phyloP scores from a whole-genome alignment of 306 rosid genomes.

The Albizia julibrissin region DNA sequence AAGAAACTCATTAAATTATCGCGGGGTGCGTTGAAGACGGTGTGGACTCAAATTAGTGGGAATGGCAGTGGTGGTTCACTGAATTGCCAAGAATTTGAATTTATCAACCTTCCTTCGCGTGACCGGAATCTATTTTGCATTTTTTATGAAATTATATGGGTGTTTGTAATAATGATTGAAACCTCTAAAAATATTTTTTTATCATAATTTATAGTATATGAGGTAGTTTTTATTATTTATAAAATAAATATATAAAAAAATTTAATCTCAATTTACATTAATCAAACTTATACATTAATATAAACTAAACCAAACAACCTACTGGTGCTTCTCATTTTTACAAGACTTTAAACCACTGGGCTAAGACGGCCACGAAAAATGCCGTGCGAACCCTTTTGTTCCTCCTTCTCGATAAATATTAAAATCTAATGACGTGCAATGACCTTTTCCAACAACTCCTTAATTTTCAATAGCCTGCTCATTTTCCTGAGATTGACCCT shows the following conservation, averaged over 20 bases:
- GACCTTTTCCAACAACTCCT: neutral
- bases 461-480: neutral
- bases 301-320: too few species aligned
- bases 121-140: neutral
- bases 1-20: neutral
- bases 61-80: neutral
- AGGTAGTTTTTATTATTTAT: too few species aligned
- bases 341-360: neutral
- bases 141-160: neutral
- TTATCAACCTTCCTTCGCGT: neutral
- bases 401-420: neutral
- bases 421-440: neutral
- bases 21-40: neutral
- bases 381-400: neutral
- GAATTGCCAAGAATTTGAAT: neutral
- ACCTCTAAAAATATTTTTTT: too few species aligned
- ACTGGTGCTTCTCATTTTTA: neutral
- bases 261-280: too few species aligned
- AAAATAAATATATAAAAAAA: too few species aligned
- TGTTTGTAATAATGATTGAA: too few species aligned
- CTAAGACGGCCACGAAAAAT: neutral
- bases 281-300: too few species aligned
- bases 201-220: too few species aligned
- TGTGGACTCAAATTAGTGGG: neutral
- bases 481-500: neutral